Percentiles rank a stretch among this genome's conserved stretches.
These are phyloP conservation scores for Venturia aucupariae DNA, from an alignment of 2,329 filamentous ascomycete species.

Conservation along the genomic window DNA sequence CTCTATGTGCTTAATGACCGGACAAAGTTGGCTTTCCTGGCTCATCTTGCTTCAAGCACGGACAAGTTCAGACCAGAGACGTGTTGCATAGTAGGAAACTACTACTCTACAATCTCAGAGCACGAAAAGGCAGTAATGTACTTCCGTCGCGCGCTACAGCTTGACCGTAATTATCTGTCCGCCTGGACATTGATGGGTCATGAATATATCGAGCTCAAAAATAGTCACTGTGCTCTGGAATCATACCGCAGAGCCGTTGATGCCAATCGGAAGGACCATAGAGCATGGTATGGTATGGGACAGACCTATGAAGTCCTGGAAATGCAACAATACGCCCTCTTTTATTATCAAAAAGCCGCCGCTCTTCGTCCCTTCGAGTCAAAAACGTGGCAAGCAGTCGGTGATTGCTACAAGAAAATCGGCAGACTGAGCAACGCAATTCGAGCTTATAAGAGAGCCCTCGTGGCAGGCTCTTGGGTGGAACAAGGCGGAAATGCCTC, in stretches of 20 bases:
- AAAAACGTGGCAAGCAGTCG: conserved; percentile 98
- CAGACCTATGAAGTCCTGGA: conserved; percentile 97
- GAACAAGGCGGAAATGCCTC: conserved; percentile 45
- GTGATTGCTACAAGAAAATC: conserved; percentile 84
- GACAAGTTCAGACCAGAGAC: conserved; percentile 97
- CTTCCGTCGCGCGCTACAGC: conserved; percentile 81
- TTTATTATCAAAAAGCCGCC: conserved; percentile 95
- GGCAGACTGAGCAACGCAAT: conserved; percentile 81
- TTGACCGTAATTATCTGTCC: conserved; percentile 83
- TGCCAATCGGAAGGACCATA: conserved; percentile 90
- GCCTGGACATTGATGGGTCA: conserved; percentile 99
- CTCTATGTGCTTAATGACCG: conserved; percentile 84
- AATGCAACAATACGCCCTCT: conserved; percentile 94
- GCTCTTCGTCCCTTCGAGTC: conserved; percentile 90
- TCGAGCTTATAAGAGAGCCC: conserved; percentile 84
- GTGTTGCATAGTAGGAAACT: conserved; percentile 94
- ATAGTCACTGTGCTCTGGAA: conserved; percentile 95
- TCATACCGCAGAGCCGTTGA: conserved; percentile 93
- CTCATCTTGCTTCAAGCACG: conserved; percentile 79
- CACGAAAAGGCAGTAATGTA: conserved; percentile 98
- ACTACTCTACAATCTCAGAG: conserved; percentile 87
- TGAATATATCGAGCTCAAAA: conserved; percentile 97
- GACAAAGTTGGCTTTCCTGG: conserved; percentile 84
- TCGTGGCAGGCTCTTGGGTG: conserved; percentile 81
- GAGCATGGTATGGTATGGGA: conserved; percentile 94